phyloP scores from a whole-genome alignment of 116 monocot genomes.

The Posidonia oceanica region DNA sequence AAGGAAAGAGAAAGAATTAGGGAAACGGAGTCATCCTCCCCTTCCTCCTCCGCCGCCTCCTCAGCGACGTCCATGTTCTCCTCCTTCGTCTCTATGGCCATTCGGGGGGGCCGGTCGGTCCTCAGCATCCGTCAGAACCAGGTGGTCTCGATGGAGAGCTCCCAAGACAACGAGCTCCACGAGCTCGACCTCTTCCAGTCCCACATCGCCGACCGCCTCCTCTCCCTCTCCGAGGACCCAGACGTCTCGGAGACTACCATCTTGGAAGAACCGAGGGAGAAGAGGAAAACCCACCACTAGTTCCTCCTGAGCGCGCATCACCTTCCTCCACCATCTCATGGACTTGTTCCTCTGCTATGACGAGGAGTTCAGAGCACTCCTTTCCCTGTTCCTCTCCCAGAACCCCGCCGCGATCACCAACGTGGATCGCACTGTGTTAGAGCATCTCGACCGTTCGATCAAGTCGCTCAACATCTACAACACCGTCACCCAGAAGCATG shows the following conservation, averaged over 20 bases:
- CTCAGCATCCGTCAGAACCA: slow-evolving; percentile 51
- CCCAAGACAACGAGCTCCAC: slow-evolving; percentile 18
- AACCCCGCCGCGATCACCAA: not conserved
- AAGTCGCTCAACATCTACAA: slow-evolving; percentile 68
- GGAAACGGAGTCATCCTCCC: not conserved
- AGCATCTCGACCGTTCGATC: slow-evolving; percentile 40
- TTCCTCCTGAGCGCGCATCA: slow-evolving; percentile 18
- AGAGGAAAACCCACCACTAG: not conserved
- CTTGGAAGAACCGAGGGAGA: not conserved
- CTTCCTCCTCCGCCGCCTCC: not conserved
- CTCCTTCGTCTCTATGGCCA: slow-evolving; percentile 5
- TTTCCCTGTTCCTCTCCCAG: slow-evolving; percentile 9
- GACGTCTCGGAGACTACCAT: too few relatives aligned
- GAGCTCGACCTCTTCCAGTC: slow-evolving; percentile 42
- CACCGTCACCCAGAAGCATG: slow-evolving; percentile 34
- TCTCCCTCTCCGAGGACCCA: slow-evolving; percentile 5
- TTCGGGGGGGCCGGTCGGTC: slow-evolving; percentile 36
- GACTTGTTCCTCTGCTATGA: slow-evolving; percentile 32
- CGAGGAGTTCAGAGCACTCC: slow-evolving; percentile 29
- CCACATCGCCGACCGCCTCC: slow-evolving; percentile 24
- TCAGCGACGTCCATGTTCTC: slow-evolving; percentile 1
- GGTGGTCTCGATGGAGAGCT: slow-evolving; percentile 25
- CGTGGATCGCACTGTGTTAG: slow-evolving; percentile 5
- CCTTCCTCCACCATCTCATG: slow-evolving; percentile 42
- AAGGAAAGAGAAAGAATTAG: not conserved